Conservation (phyloP, 257 asterid genomes). For the Vinca minor region DNA sequence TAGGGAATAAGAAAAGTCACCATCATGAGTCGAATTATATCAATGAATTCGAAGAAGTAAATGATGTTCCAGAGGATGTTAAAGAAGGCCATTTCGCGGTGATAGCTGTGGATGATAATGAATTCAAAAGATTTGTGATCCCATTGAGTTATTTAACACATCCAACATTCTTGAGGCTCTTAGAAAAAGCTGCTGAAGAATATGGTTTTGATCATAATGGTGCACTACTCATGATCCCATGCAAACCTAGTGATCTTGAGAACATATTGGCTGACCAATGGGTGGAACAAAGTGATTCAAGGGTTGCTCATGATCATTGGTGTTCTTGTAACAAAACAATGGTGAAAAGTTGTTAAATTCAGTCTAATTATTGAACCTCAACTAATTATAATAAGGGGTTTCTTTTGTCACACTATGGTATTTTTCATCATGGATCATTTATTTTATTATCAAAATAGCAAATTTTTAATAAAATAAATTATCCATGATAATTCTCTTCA, state of each 20-base stretch:
- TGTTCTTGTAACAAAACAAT: not conserved
- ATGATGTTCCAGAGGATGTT: conserved; percentile 43
- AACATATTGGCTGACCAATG: conserved; percentile 16
- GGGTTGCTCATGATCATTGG: too few species aligned
- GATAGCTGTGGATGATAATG: conserved; percentile 21
- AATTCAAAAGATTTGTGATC: conserved; percentile 25
- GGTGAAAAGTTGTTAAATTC: conserved; percentile 6
- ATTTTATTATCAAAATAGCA: too few species aligned
- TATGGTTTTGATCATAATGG: conserved; percentile 37
- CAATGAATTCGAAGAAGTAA: conserved; percentile 18
- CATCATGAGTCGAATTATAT: not conserved
- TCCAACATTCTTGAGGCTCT: conserved; percentile 27
- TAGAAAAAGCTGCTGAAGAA: conserved; percentile 41
- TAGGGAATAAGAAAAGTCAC: conserved; percentile 16
- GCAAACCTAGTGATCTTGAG: conserved; percentile 30
- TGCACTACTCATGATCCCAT: conserved; percentile 35
- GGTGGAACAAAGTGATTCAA: too few species aligned
- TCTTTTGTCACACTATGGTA: not conserved
- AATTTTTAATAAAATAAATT: too few species aligned
- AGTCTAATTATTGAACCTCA: too few species aligned
- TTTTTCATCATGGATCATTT: not conserved
- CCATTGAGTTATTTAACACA: conserved; percentile 28
- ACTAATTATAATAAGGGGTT: too few species aligned
- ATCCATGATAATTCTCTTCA: too few species aligned
- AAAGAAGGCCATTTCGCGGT: conserved; percentile 44